Conservation (phyloP, 2,329 filamentous ascomycete species). For the Penicillium sp. region DNA sequence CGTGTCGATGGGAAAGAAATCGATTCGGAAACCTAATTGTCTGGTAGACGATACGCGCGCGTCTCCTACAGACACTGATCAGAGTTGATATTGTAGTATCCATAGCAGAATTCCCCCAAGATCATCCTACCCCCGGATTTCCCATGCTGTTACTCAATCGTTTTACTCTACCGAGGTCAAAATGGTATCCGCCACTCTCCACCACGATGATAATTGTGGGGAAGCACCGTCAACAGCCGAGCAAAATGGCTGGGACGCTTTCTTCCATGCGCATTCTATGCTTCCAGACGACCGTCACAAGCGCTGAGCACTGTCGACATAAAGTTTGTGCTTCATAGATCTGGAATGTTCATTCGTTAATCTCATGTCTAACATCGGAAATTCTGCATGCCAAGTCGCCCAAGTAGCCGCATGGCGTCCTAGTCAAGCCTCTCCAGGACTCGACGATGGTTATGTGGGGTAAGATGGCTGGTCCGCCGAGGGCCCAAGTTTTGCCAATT, state of each 20-base stretch:
- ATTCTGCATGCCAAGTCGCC: constrained; percentile 1
- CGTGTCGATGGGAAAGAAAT: background rate
- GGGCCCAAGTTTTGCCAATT: background rate
- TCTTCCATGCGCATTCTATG: no score
- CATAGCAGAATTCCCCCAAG: background rate
- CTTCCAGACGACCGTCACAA: background rate
- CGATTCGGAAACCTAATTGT: background rate
- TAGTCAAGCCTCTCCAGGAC: background rate
- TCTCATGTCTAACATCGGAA: background rate
- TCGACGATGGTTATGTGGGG: background rate
- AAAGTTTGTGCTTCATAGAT: background rate
- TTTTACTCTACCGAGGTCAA: constrained; percentile 6
- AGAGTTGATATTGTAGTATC: background rate
- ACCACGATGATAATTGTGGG: constrained; percentile 3
- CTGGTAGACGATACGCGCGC: background rate
- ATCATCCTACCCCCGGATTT: background rate
- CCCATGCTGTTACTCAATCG: background rate
- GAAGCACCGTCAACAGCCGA: background rate
- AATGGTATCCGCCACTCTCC: background rate
- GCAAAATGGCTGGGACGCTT: background rate
- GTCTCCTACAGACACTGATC: background rate
- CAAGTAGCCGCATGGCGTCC: constrained; percentile 4
- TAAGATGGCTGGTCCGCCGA: background rate
- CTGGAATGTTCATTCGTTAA: background rate
- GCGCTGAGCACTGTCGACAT: background rate